Evolutionary conservation across 225 moss, liverwort and hornwort genomes (phyloP).

Genomic region (Climacium dendroides): DNA sequence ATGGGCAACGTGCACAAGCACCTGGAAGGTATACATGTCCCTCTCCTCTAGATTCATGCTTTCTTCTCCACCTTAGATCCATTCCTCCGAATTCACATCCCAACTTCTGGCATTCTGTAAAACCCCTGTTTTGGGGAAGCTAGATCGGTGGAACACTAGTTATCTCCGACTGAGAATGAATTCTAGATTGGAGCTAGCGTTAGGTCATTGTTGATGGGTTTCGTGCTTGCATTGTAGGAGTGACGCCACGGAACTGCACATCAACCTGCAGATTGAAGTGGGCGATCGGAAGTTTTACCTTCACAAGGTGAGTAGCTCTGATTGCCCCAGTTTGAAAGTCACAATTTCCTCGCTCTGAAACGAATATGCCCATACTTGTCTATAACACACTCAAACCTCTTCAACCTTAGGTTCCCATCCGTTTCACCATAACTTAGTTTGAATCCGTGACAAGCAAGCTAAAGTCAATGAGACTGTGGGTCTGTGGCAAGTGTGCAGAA

Average conservation of each 20-base stretch:
- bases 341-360: neutral
- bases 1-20: neutral
- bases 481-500: neutral
- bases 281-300: constrained; percentile 20
- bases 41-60: neutral
- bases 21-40: neutral
- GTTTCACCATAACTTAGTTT: neutral
- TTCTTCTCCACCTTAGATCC: neutral
- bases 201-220: neutral
- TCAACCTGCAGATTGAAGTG: constrained; percentile 22
- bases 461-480: neutral
- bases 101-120: neutral
- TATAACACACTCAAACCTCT: neutral
- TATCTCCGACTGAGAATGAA: neutral
- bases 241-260: neutral
- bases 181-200: neutral
- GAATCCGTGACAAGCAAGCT: neutral
- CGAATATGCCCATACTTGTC: neutral
- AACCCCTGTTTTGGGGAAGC: neutral
- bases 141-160: neutral
- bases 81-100: neutral
- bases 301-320: constrained; percentile 3
- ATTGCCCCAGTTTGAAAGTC: neutral
- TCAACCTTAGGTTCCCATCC: neutral
- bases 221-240: neutral